A percentile compares a stretch with the other conserved stretches of the same genome.
Evolutionary conservation across 2,329 filamentous ascomycete genomes (phyloP).

Genomic region (Phoma sp.): DNA sequence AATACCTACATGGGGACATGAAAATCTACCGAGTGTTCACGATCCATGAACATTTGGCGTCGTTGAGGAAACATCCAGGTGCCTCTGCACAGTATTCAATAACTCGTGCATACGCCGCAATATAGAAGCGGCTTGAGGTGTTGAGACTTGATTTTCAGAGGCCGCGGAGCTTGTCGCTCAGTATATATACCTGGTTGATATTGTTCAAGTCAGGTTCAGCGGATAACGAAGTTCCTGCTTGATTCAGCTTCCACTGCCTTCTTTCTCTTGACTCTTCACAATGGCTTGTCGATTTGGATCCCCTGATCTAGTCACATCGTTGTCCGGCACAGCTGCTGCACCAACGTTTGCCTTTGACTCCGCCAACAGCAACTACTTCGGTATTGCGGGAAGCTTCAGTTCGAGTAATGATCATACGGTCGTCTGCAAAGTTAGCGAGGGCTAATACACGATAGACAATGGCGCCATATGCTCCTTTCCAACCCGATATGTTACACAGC

Average conservation of each 20-base stretch:
- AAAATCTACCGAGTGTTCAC: neutral
- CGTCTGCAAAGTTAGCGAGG: neutral
- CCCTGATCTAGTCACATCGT: conserved; percentile 22
- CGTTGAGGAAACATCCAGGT: neutral
- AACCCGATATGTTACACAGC: conserved; percentile 17
- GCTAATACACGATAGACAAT: conserved; percentile 10
- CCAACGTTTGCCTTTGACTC: conserved; percentile 26
- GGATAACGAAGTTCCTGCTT: neutral
- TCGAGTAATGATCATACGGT: conserved; percentile 2
- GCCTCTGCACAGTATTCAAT: neutral
- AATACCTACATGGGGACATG: neutral
- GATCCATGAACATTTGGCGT: neutral
- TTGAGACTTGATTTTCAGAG: neutral
- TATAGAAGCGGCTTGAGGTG: neutral
- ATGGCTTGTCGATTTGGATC: conserved; percentile 28
- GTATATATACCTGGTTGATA: neutral
- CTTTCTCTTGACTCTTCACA: neutral
- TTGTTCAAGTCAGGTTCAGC: too few species aligned
- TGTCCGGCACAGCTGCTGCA: conserved; percentile 11
- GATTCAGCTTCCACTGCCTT: neutral
- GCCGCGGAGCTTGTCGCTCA: neutral
- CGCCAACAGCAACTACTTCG: conserved; percentile 20
- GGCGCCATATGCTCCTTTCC: conserved; percentile 25
- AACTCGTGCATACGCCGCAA: conserved; percentile 4
- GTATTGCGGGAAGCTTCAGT: conserved; percentile 21